Evolutionary conservation across 2,329 filamentous ascomycete genomes (phyloP), one percentile per base, ranked within the genome.

Genomic region (Mycogone perniciosa): DNA sequence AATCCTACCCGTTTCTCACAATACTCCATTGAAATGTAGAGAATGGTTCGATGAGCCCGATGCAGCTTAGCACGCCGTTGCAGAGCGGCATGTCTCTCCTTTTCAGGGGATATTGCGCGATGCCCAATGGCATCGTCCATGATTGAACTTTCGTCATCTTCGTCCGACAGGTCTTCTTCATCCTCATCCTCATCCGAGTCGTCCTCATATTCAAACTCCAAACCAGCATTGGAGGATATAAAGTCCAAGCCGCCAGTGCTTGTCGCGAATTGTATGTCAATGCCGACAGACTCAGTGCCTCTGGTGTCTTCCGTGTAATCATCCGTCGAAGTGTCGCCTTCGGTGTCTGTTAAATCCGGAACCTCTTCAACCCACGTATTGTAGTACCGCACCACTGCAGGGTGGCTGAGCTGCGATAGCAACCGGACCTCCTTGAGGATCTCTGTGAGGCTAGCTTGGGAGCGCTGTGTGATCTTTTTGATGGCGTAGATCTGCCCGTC

Each of bases 11-110:
- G 82, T 64, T 92, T 93, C 65, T 97, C 92, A 63, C 93, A 99
- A 59, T 96, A 95, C 65, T 99, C 93, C 93, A 99, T 99, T 54
- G 95, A 93, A 50, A 99, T 97, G 65, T 96, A 99, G 39, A 99
- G 76, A 6, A 91, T 85, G 0, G 86, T 91, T 47, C 80, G 81
- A 54, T 80, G 78, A 4, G 80, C 71, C 40, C 78, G 74, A 50
- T 78, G 74, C 39, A 70, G 69, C 42, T 73, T 54, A 54, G 65
- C 56, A 51, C 71, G 58, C 9, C 65, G 61, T 39, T 62, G 57
- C 20, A 65, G 51, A 9, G 59, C 59, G 13, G 54, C 57, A 7
- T 62, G 60, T 34, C 63, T 62, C 26, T 67, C 65, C 45, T 61
- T 66, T 10, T 61, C 59, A 0, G 64, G 62, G n/a, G 64, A 68